Evolutionary conservation across 2,329 filamentous ascomycete species (phyloP).

Genomic region (Fusarium chaquense): DNA sequence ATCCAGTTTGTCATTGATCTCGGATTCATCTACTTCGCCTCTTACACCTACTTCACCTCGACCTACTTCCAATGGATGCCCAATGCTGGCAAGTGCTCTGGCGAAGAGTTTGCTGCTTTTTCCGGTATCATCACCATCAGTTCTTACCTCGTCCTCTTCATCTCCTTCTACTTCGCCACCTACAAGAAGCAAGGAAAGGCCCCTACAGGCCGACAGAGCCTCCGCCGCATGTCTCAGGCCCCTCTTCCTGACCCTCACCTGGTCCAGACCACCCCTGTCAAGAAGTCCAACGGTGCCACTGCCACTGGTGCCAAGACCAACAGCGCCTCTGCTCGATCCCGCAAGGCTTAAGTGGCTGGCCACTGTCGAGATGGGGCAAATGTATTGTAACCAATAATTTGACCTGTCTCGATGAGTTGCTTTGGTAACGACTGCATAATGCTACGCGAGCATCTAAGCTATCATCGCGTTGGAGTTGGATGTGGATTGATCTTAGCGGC

Average conservation of each 20-base stretch:
- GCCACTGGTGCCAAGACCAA: conserved; percentile 68
- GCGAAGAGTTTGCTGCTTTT: conserved; percentile 96
- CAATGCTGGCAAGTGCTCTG: conserved; percentile 86
- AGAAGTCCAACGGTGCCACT: conserved; percentile 64
- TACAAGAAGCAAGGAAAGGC: conserved; percentile 90
- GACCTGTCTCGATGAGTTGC: conserved; percentile 1
- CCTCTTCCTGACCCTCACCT: conserved; percentile 83
- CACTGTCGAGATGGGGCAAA: not conserved
- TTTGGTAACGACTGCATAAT: conserved; percentile 25
- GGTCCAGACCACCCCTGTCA: conserved; percentile 61
- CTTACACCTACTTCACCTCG: conserved; percentile 97
- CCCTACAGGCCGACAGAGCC: conserved; percentile 81
- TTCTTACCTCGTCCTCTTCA: conserved; percentile 97
- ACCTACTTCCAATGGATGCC: conserved; percentile 90
- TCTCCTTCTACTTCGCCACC: conserved; percentile 97
- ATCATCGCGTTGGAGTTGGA: conserved; percentile 38
- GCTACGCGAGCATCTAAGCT: conserved; percentile 19
- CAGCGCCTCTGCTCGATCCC: conserved; percentile 73
- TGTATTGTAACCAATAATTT: conserved; percentile 4
- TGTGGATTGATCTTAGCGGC: conserved; percentile 31
- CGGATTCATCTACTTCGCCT: conserved; percentile 97
- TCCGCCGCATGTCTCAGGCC: conserved; percentile 74
- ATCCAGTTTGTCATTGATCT: conserved; percentile 97
- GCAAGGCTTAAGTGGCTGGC: conserved; percentile 67
- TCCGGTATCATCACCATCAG: conserved; percentile 91